Evolutionary conservation across 805 yeast genomes (phyloP), one percentile per base, ranked within the genome.

Genomic region (Saccharomycopsis fibuligera): DNA sequence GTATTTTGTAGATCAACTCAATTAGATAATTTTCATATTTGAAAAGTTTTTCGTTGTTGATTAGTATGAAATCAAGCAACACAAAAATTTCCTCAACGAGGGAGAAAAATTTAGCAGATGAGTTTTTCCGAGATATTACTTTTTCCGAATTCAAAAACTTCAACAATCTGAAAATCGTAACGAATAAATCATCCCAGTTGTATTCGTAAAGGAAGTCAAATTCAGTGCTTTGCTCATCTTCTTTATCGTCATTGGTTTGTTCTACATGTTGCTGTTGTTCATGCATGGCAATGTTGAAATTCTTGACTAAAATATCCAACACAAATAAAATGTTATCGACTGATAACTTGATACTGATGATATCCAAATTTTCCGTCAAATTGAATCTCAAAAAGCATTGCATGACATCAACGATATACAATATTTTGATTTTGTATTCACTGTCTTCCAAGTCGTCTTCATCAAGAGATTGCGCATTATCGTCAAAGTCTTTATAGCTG

Each of bases 341-440:
- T 1, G 63, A 62, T 44, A 68, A 49, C 43, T 59, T 61, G 45
- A 55, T 62, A 48, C 67, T 67, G 17, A 57, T 63, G 4, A 66
- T 48, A 51, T 66, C 64, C 33, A 71, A 52, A 44, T 60, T 64
- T 42, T 61, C 64, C 35, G 73, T 67, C 43, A 69, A 57, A 48
- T 71, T 71, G 58, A 65, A 70, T 35, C 73, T 46, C 6, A 68
- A 29, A 21, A 67, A 57, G 30, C 63, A 57, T 40, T 61, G 64
- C 5, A 65, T 41, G 23, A 56, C 51, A 50, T 68, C 72, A 33
- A 68, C 44, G 12, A 67, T 58, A 47, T 66, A 70, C 24, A 69
- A 61, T 33, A 65, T 54, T 9, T 64, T 50, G 2, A 68, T 60
- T 38, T 67, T 68, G 40, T 49, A 49, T 2, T 63, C 64, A 22